Conservation (phyloP, 2,329 filamentous ascomycete species). For the Apiospora saccharicola region DNA sequence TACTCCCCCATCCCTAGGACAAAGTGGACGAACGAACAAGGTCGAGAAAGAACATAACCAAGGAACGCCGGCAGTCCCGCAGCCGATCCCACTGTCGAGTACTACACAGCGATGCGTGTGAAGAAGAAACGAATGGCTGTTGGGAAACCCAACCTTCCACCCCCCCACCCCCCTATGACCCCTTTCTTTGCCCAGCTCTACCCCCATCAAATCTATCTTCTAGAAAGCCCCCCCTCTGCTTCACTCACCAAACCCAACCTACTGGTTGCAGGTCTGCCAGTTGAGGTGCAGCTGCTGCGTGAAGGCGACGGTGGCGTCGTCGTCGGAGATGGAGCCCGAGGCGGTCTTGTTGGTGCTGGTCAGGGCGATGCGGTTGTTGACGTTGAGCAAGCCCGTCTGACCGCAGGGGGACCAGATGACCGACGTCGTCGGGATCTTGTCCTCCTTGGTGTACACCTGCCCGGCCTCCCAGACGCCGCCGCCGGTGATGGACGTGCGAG, state of each 20-base stretch:
- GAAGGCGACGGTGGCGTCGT: conserved; percentile 53
- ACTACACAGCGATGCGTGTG: not conserved
- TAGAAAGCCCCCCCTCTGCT: not conserved
- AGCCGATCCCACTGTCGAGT: not conserved
- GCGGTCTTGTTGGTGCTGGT: conserved; percentile 47
- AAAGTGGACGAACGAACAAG: not conserved
- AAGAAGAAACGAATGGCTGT: not conserved
- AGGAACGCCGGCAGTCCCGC: not conserved
- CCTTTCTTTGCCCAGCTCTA: not conserved
- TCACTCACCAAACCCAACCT: not conserved
- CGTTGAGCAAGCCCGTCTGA: conserved; percentile 54
- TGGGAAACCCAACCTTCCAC: not conserved
- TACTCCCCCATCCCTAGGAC: not conserved
- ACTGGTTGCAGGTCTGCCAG: conserved; percentile 45
- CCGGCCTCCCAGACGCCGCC: conserved; percentile 51
- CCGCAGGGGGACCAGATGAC: conserved; percentile 56
- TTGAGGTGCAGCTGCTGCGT: conserved; percentile 53
- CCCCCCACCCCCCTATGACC: not conserved
- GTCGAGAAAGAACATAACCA: not conserved
- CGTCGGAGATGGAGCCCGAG: conserved; percentile 51
- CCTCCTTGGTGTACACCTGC: conserved; percentile 56
- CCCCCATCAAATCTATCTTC: not conserved
- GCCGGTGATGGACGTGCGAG: conserved; percentile 51
- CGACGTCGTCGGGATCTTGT: conserved; percentile 52
- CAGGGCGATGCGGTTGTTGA: conserved; percentile 55